phyloP scores from a whole-genome alignment of 768 basidiomycete species.

The Hydnum rufescens region DNA sequence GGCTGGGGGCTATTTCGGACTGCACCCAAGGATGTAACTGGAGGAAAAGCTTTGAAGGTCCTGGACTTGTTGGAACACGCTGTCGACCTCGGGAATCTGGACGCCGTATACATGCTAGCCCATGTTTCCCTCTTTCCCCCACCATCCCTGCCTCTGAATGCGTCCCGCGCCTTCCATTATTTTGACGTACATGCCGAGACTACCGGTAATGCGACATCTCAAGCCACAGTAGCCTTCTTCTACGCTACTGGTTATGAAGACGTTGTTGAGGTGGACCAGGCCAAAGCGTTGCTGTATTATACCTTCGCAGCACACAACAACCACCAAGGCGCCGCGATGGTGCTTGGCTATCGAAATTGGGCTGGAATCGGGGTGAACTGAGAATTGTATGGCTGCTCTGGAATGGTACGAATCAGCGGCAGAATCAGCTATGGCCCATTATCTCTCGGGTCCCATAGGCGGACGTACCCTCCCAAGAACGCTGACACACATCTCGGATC shows the following conservation, averaged over 20 bases:
- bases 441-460: constrained; percentile 73
- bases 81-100: constrained; percentile 52
- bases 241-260: constrained; percentile 59
- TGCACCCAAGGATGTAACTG: constrained; percentile 41
- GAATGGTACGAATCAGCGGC: constrained; percentile 83
- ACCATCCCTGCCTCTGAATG: constrained; percentile 32
- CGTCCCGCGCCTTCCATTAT: constrained; percentile 40
- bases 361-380: constrained; percentile 80
- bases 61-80: constrained; percentile 65
- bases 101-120: constrained; percentile 51
- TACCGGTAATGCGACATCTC: constrained; percentile 74
- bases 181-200: constrained; percentile 40
- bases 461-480: constrained; percentile 72
- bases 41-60: constrained; percentile 58
- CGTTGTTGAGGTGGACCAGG: constrained; percentile 20
- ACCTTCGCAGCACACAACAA: constrained; percentile 86
- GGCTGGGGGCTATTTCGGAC: constrained; percentile 15
- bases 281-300: constrained; percentile 72
- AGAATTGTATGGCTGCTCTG: constrained; percentile 66
- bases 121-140: constrained; percentile 34
- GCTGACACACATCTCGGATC: constrained; percentile 66
- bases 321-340: constrained; percentile 77
- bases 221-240: constrained; percentile 74
- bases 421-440: constrained; percentile 62
- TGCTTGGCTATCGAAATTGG: constrained; percentile 87